Conservation (phyloP, 768 basidiomycete species). For the Pulveroboletus sp. region DNA sequence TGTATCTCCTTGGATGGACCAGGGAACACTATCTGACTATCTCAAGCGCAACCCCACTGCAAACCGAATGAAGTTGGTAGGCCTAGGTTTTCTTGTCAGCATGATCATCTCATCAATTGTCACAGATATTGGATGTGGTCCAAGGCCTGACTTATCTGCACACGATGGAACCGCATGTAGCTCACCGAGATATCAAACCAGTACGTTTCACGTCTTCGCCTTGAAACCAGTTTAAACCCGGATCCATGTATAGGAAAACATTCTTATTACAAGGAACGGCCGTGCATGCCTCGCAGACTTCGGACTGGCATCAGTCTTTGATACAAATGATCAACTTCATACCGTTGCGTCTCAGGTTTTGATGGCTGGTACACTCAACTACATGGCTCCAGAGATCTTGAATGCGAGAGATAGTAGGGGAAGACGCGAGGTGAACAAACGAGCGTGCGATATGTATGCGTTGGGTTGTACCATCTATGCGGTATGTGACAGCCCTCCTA, state of each 20-base stretch:
- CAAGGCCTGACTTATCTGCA: conserved; percentile 45
- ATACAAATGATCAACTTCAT: conserved; percentile 10
- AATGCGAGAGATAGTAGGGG: background rate
- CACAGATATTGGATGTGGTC: conserved; percentile 43
- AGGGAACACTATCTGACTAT: conserved; percentile 31
- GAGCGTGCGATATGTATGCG: conserved; percentile 39
- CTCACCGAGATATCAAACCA: conserved; percentile 31
- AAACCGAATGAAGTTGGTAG: conserved; percentile 33
- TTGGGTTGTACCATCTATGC: conserved; percentile 41
- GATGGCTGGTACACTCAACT: conserved; percentile 17
- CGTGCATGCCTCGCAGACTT: conserved; percentile 52
- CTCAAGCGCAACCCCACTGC: conserved; percentile 22
- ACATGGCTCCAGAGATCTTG: conserved; percentile 28
- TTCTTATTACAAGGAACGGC: conserved; percentile 40
- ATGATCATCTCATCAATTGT: background rate
- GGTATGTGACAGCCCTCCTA: conserved; percentile 18
- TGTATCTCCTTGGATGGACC: conserved; percentile 41
- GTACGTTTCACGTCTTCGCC: conserved; percentile 12
- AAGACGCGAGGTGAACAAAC: conserved; percentile 22
- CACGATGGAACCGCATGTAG: conserved; percentile 36
- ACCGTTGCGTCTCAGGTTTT: conserved; percentile 4
- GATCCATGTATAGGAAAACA: conserved; percentile 39
- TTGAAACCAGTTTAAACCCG: background rate
- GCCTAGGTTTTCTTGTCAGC: background rate
- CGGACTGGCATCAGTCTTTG: conserved; percentile 33